Base-by-base conservation (phyloP, 257 asterid genomes). In the Henckelia pumila region DNA sequence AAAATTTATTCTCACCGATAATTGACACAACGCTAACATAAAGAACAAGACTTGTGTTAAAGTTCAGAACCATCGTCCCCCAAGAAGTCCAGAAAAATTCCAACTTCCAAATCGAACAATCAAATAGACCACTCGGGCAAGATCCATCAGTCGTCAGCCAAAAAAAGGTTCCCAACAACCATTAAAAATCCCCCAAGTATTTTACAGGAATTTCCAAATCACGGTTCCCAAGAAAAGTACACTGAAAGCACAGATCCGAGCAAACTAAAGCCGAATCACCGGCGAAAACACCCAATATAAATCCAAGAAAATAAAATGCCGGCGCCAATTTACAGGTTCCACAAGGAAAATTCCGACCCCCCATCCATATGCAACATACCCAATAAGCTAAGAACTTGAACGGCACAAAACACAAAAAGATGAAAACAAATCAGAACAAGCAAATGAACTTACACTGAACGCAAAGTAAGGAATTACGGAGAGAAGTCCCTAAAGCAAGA, bases 401-500 rank as follows among this genome's bases (percentile, higher is more conserved):
- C 1, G 8, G 65, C 28, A 30, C 25, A 59, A 64, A 61, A 13
- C 21, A 17, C 24, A 30, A 6, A 52, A 16, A 55, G 40, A 17
- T 7, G 24, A 56, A 58, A 73, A 66, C 11, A 44, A 35, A 16
- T 29, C 1, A 67, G 21, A 63, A 55, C 21, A 57, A 72, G 53
- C 33, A 68, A 71, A 40, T 53, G 77, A 69, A 81, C 95, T 81
- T 82, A 88, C 95, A 76, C 75, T 76, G 75, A 76, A 81, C 30
- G 81, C 78, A 79, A 91, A 79, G 95, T 52, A 83, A 89, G 73
- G 92, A 80, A 83, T 77, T 75, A 81, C 86, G 78, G 83, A 61
- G 24, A 20, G 29, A 6, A 70, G 16, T 13, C 50, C 17, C 17
- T 35, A 10, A 13, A 40, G 50, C 50, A 40, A 40, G 50, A 40